These are phyloP conservation scores for Microcyclospora tardicrescens DNA, from an alignment of 2,329 filamentous ascomycete genomes.

Conservation along the genomic window DNA sequence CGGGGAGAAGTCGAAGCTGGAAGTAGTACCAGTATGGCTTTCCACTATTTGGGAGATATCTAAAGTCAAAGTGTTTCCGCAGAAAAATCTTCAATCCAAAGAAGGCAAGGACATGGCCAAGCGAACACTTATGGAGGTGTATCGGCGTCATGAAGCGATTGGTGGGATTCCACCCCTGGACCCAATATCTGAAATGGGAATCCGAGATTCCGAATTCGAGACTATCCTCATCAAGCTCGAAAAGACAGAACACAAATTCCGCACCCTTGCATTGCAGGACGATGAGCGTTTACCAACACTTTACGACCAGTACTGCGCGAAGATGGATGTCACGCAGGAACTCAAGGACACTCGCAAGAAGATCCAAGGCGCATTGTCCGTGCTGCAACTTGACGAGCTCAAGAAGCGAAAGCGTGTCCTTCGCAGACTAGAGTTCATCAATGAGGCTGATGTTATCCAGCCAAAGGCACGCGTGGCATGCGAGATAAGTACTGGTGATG, in stretches of 20 bases:
- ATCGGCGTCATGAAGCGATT: constrained; percentile 77
- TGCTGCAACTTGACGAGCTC: constrained; percentile 88
- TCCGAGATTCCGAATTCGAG: constrained; percentile 85
- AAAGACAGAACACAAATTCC: constrained; percentile 77
- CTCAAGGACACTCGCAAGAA: constrained; percentile 83
- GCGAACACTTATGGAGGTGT: constrained; percentile 62
- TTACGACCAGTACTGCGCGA: constrained; percentile 75
- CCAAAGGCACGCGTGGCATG: constrained; percentile 95
- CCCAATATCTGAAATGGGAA: constrained; percentile 92
- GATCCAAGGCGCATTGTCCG: constrained; percentile 70
- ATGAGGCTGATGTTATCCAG: constrained; percentile 88
- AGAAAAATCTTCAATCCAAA: constrained; percentile 56
- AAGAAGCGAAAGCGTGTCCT: constrained; percentile 93
- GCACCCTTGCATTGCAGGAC: constrained; percentile 83
- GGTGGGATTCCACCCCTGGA: constrained; percentile 70
- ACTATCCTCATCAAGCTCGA: constrained; percentile 89
- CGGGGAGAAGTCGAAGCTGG: constrained; percentile 57
- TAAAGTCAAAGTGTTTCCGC: constrained; percentile 71
- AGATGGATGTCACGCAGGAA: constrained; percentile 60
- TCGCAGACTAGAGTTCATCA: constrained; percentile 87
- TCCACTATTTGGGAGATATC: constrained; percentile 75
- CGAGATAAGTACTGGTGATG: constrained; percentile 94
- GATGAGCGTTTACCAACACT: constrained; percentile 72
- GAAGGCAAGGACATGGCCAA: constrained; percentile 57
- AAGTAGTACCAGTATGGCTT: constrained; percentile 74